Evolutionary conservation across 2,329 filamentous ascomycete genomes (phyloP).

Genomic region (Diaporthe sp.): DNA sequence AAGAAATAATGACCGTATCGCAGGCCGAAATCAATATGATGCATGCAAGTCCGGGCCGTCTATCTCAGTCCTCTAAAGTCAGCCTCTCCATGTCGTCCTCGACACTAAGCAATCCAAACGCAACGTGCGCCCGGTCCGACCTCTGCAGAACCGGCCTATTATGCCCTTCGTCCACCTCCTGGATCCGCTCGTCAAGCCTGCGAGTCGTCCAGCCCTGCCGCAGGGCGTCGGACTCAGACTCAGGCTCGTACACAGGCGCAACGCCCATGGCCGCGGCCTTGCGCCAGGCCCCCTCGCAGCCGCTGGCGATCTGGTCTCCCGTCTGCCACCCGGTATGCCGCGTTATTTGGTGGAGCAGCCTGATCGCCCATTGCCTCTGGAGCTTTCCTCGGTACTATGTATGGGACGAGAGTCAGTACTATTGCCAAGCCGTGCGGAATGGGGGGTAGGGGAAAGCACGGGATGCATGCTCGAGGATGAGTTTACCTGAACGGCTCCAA

Average conservation of each 20-base stretch:
- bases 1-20: not conserved
- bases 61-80: constrained; percentile 60
- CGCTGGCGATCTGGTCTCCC: constrained; percentile 83
- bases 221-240: constrained; percentile 50
- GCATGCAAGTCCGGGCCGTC: not conserved
- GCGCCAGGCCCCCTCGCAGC: constrained; percentile 88
- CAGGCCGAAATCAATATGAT: not conserved
- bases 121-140: constrained; percentile 78
- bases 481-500: constrained; percentile 81
- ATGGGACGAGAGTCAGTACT: constrained; percentile 13
- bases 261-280: constrained; percentile 79
- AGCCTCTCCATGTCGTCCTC: constrained; percentile 80
- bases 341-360: constrained; percentile 80
- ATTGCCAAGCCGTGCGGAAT: not conserved
- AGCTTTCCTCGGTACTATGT: constrained; percentile 76
- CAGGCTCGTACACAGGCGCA: constrained; percentile 78
- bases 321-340: constrained; percentile 90
- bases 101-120: constrained; percentile 83
- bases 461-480: not conserved
- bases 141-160: constrained; percentile 70
- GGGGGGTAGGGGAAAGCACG: not conserved
- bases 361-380: constrained; percentile 85
- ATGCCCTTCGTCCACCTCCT: constrained; percentile 59
- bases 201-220: constrained; percentile 59
- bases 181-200: constrained; percentile 66